phyloP scores from a whole-genome alignment of 768 basidiomycete genomes.

The Amyloporia xantha region DNA sequence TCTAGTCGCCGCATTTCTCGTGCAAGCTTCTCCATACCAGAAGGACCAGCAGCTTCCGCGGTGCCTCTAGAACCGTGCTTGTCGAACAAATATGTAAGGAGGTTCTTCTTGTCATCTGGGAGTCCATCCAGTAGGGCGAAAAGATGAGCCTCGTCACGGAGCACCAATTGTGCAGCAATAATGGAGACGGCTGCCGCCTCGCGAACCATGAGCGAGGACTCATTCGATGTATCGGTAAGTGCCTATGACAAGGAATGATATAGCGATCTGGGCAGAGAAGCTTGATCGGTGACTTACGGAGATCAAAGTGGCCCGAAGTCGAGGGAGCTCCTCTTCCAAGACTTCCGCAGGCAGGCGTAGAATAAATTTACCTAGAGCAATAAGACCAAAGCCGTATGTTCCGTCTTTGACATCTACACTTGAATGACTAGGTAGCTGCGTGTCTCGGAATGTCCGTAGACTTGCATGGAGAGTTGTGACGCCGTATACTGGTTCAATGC shows the following conservation, averaged over 20 bases:
- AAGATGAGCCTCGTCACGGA: slow-evolving; percentile 77
- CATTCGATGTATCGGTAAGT: slow-evolving; percentile 49
- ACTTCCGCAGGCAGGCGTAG: slow-evolving; percentile 76
- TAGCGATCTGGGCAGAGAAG: neutral
- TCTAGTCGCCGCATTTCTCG: slow-evolving; percentile 79
- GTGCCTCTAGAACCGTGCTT: slow-evolving; percentile 70
- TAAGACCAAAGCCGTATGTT: slow-evolving; percentile 76
- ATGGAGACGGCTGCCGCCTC: slow-evolving; percentile 79
- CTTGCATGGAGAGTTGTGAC: slow-evolving; percentile 76
- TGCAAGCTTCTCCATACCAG: slow-evolving; percentile 63
- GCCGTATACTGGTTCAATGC: slow-evolving; percentile 79
- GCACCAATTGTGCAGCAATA: slow-evolving; percentile 76
- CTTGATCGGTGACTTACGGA: slow-evolving; percentile 38
- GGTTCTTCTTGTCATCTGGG: slow-evolving; percentile 86
- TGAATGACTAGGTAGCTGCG: slow-evolving; percentile 36
- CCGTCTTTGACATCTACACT: slow-evolving; percentile 52
- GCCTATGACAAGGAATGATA: slow-evolving; percentile 40
- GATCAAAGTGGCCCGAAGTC: slow-evolving; percentile 64
- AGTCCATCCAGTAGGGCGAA: slow-evolving; percentile 77
- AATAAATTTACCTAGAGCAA: slow-evolving; percentile 79
- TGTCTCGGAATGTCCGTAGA: slow-evolving; percentile 55
- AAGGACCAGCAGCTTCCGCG: slow-evolving; percentile 22
- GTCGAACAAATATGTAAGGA: slow-evolving; percentile 84
- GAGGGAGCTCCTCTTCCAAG: slow-evolving; percentile 81
- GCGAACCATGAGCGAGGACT: slow-evolving; percentile 64